Evolutionary conservation across 352 stramenopile species (phyloP), one percentile per base, ranked within the genome.

Genomic region (Saprolegnia parasitica): DNA sequence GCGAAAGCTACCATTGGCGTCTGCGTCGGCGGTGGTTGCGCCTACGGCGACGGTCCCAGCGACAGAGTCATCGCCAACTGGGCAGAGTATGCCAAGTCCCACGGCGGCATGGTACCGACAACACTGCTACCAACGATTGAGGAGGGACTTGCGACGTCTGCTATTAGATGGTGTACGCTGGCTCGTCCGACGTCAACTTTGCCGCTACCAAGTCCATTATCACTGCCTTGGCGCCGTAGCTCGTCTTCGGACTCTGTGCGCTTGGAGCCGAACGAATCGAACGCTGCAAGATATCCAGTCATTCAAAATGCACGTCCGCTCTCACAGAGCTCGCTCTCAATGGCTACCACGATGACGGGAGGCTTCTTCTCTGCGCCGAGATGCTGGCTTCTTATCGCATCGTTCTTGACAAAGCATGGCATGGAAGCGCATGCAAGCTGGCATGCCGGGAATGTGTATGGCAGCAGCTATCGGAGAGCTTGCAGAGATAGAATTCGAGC

Each of bases 1-100:
- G 78, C 77, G 0, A 72, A 76, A 23, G 81, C 78, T 23, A 87
- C 83, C 32, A 78, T 90, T 24, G 83, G 83, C 18, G 56, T 91
- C 10, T 91, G 83, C 58, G 63, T 84, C 0, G 58, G 65, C 8
- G 67, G 68, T 40, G 80, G 75, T 1, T 91, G 83, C 50, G 83
- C 81, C 9, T 91, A 84, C 39, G 83, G 83, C 0, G 81, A 80
- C 1, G 81, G 83, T 40, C 83, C 83, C 2, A 90, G 81, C 37
- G 20, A 65, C 0, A 74, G 60, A 5, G 72, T 89, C 23, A 77
- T 91, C 10, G 63, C 72, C 1, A 29, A 77, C 42, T 91, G 83
- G 83, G 72, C 77, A 29, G 23, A 64, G n/a, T 79, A 84, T 23
- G 76, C 78, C 49, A 72, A 76, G 4, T 42, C 68, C n/a, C 80